These are phyloP conservation scores for Penicillium paxilli DNA, from an alignment of 495 filamentous ascomycete genomes.

Conservation along the genomic window DNA sequence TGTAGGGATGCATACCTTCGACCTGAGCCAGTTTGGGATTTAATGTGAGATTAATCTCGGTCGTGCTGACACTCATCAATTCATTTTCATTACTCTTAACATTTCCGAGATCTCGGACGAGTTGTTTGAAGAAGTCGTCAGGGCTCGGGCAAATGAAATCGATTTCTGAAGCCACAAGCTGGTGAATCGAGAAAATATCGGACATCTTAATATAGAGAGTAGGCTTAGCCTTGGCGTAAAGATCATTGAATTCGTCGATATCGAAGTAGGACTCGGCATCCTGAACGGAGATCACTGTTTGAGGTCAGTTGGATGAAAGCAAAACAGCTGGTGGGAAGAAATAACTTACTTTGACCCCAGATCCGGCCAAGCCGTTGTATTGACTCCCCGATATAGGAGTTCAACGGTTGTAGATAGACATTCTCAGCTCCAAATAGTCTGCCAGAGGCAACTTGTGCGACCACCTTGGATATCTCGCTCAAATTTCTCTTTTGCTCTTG, in stretches of 20 bases:
- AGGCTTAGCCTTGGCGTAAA: slow-evolving; percentile 92
- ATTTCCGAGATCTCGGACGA: slow-evolving; percentile 88
- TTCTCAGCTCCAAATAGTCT: slow-evolving; percentile 90
- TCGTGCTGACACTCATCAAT: slow-evolving; percentile 79
- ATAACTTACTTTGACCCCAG: slow-evolving; percentile 61
- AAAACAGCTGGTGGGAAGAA: not conserved
- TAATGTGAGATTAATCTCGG: slow-evolving; percentile 89
- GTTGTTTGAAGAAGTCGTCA: slow-evolving; percentile 88
- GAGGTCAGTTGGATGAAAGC: slow-evolving; percentile 23
- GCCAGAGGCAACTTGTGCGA: slow-evolving; percentile 82
- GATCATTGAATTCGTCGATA: slow-evolving; percentile 97
- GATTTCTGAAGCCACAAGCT: slow-evolving; percentile 77
- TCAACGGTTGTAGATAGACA: slow-evolving; percentile 91
- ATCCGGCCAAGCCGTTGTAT: slow-evolving; percentile 77
- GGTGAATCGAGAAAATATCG: slow-evolving; percentile 96
- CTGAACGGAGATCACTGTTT: slow-evolving; percentile 74
- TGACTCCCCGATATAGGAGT: slow-evolving; percentile 83
- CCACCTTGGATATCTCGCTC: slow-evolving; percentile 84
- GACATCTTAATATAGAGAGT: slow-evolving; percentile 98
- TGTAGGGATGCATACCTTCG: slow-evolving; percentile 54
- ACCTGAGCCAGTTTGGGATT: slow-evolving; percentile 88
- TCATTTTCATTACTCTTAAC: slow-evolving; percentile 95
- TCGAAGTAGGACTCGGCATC: slow-evolving; percentile 90
- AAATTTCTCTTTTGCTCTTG: slow-evolving; percentile 93
- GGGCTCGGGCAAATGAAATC: slow-evolving; percentile 70